Base-by-base conservation (phyloP, 2,329 filamentous ascomycete species). In the Ophiocordyceps robertsii region DNA sequence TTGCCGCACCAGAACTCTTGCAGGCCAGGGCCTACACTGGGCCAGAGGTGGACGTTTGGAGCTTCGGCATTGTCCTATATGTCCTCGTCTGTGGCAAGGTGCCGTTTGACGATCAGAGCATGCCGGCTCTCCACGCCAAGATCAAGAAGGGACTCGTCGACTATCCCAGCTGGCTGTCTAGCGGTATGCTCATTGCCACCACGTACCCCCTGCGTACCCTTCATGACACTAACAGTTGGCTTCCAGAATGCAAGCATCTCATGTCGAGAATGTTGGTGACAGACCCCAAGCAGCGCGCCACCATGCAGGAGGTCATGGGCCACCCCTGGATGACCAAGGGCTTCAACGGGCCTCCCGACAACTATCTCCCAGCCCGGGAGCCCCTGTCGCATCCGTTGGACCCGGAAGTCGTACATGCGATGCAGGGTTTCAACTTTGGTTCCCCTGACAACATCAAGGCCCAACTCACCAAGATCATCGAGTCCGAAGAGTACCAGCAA, bases 341-440 rank as follows among this genome's bases (percentile, higher is more conserved):
- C 9, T 96, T 88, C 60, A 83, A 73, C 54, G 78, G 77, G 2
- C 80, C 88, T 9, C 89, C 89, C 0, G 92, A 96, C 47, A 98
- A 95, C 55, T 86, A 84, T 49, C 69, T 98, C 2, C 89, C 89
- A 4, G 63, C 68, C 29, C 82, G 92, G 39, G 90, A 95, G 52
- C 87, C 92, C 2, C 62, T 96, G n/a, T 76, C 83, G 32, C 67
- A 93, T 13, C 89, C 90, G 6, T 67, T 98, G 10, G 90, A 96
- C 56, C 69, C 75, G 2, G 81, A 84, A 37, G 82, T 96, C 5
- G 77, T 98, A 44, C 77, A 86, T 39, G 89, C 85, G 52, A 98
- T 98, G 92, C 93, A 88, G 21, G 92, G 92, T 3, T 98, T 98
- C 60, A 94, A 96, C 60, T 98, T 96, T 65, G 92, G 92, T 1